A percentile compares a stretch with the other conserved stretches of the same genome.
Conservation (phyloP, 768 basidiomycete species). For the Psilocybe sp. region DNA sequence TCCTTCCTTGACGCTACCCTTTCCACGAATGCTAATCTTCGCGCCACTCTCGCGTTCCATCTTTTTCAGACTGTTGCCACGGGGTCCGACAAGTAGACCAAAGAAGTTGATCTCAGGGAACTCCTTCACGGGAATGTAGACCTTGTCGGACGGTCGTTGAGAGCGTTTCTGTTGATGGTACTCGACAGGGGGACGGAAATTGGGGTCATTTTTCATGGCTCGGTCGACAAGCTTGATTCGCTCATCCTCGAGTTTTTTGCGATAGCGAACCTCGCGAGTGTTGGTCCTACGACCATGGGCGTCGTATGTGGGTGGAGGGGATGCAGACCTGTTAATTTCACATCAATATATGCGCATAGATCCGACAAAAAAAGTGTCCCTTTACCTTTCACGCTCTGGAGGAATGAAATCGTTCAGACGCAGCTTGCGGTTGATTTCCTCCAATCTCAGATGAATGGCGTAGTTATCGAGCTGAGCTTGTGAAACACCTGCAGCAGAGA, state of each 20-base stretch:
- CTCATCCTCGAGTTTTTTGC: constrained; percentile 91
- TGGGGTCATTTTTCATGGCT: constrained; percentile 96
- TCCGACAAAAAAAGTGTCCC: constrained; percentile 2
- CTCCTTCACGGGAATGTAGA: constrained; percentile 99
- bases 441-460: constrained; percentile 91
- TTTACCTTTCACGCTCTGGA: constrained; percentile 90
- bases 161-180: constrained; percentile 94
- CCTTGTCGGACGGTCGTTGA: constrained; percentile 93
- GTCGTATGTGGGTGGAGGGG: constrained; percentile 97
- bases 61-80: constrained; percentile 98
- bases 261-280: constrained; percentile 97
- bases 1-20: constrained; percentile 98
- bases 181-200: constrained; percentile 96
- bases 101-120: constrained; percentile 99
- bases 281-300: constrained; percentile 97
- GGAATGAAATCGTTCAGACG: constrained; percentile 93
- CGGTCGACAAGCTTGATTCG: constrained; percentile 91
- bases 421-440: constrained; percentile 96
- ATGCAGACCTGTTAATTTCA: constrained; percentile 66
- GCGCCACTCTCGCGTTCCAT: constrained; percentile 99
- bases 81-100: constrained; percentile 94
- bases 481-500: constrained; percentile 89
- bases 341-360: constrained; percentile 25
- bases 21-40: constrained; percentile 97
- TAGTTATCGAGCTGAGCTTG: constrained; percentile 97